Evolutionary conservation across 169 alveolate species (phyloP).

Genomic region (Eimeria praecox): DNA sequence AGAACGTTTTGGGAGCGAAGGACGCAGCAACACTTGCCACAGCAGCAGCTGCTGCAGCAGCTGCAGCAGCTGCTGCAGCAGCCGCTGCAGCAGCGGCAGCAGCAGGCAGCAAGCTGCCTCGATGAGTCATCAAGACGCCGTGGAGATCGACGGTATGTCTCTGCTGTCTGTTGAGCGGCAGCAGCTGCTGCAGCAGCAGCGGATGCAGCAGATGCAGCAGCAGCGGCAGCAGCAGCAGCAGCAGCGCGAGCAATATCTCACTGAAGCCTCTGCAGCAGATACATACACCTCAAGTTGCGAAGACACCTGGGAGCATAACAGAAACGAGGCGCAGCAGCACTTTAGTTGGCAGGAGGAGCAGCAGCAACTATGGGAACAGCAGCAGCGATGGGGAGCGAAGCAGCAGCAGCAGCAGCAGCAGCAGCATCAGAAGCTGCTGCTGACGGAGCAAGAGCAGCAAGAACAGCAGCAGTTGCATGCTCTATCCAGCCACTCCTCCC

Average conservation of each 20-base stretch:
- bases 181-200: conserved; percentile 39
- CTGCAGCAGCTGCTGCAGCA: background rate
- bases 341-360: background rate
- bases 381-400: background rate
- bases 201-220: background rate
- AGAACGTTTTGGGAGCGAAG: background rate
- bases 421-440: background rate
- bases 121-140: background rate
- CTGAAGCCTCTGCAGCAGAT: conserved; percentile 6
- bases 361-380: conserved; percentile 32
- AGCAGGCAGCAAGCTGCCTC: background rate
- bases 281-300: conserved; percentile 18
- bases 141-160: background rate
- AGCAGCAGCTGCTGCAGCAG: conserved; percentile 31
- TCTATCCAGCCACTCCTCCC: background rate
- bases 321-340: conserved; percentile 5
- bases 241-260: conserved; percentile 5
- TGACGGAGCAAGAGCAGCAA: background rate
- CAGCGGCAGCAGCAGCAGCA: conserved; percentile 41
- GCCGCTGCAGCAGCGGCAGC: conserved; percentile 17
- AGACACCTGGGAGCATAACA: background rate
- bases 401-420: conserved; percentile 6
- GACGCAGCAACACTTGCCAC: background rate
- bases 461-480: conserved; percentile 16
- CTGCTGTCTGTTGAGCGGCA: background rate